Conservation (phyloP, 2,329 filamentous ascomycete genomes). For the Sporothrix protearum region DNA sequence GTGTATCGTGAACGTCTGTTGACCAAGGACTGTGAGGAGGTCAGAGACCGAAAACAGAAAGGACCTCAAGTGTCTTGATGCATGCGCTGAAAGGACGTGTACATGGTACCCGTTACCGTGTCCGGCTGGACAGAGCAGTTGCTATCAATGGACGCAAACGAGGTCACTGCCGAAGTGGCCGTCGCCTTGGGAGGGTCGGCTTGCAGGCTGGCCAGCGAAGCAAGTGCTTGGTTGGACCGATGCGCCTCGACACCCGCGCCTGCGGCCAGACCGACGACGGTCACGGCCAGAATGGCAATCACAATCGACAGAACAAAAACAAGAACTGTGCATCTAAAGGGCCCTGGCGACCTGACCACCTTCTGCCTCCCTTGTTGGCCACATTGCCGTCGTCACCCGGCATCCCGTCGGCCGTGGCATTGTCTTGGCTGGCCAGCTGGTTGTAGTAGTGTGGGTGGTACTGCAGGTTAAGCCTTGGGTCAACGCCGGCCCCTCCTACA, state of each 20-base stretch:
- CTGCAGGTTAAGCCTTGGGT: not conserved
- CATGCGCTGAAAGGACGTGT: conserved; percentile 41
- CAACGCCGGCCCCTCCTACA: not conserved
- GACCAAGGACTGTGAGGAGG: conserved; percentile 36
- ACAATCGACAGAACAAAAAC: conserved; percentile 43
- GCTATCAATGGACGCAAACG: conserved; percentile 37
- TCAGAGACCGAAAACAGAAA: not conserved
- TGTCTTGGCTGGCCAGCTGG: not conserved
- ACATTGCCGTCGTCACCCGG: not conserved
- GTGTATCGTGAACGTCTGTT: conserved; percentile 40
- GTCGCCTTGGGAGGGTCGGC: not conserved
- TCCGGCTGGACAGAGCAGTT: conserved; percentile 40
- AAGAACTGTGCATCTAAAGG: conserved; percentile 38
- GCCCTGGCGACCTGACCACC: not conserved
- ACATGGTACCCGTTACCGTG: conserved; percentile 39
- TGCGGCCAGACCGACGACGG: conserved; percentile 45
- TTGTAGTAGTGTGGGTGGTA: conserved; percentile 1
- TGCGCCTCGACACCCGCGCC: conserved; percentile 43
- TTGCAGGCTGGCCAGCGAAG: conserved; percentile 8
- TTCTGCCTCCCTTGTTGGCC: not conserved
- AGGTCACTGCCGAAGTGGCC: conserved; percentile 30
- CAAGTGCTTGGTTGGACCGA: conserved; percentile 38
- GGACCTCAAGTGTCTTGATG: not conserved
- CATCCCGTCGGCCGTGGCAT: not conserved
- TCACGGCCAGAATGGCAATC: conserved; percentile 40